Conservation (phyloP, 2,329 filamentous ascomycete genomes). For the Aspergillus phoenicis region DNA sequence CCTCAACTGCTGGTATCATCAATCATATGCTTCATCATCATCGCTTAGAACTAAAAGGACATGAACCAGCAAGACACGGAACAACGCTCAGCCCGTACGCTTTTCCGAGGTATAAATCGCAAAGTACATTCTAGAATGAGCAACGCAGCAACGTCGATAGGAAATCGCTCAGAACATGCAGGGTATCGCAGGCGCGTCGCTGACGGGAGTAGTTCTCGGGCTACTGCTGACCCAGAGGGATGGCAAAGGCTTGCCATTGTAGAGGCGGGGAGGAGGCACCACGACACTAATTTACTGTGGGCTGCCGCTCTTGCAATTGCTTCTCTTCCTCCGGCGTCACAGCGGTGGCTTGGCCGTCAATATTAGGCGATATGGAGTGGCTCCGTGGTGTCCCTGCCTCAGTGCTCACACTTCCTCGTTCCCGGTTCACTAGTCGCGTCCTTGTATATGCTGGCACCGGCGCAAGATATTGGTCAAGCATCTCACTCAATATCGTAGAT, state of each 20-base stretch:
- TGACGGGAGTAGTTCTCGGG: not conserved
- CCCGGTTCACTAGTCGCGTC: constrained; percentile 34
- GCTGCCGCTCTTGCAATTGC: constrained; percentile 1
- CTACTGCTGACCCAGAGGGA: not conserved
- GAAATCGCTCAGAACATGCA: not conserved
- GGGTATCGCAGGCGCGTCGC: not conserved
- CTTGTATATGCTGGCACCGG: constrained; percentile 48
- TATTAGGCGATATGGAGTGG: constrained; percentile 18
- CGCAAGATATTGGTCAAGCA: constrained; percentile 70
- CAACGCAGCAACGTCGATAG: not conserved
- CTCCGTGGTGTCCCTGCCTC: constrained; percentile 29
- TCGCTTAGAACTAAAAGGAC: constrained; percentile 13
- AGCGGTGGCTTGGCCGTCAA: constrained; percentile 18
- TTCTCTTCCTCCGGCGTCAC: constrained; percentile 24
- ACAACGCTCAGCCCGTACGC: not conserved
- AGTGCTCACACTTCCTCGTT: constrained; percentile 31
- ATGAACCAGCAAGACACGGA: not conserved
- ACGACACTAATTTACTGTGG: not conserved
- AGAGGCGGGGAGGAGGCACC: too few species aligned
- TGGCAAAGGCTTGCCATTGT: not conserved
- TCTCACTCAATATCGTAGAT: constrained; percentile 80
- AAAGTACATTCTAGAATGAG: too few species aligned
- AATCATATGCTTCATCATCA: constrained; percentile 26
- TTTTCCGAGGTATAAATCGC: not conserved
- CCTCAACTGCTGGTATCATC: constrained; percentile 15